phyloP scores from a whole-genome alignment of 768 basidiomycete genomes.

The Leccinum aurantiacum region DNA sequence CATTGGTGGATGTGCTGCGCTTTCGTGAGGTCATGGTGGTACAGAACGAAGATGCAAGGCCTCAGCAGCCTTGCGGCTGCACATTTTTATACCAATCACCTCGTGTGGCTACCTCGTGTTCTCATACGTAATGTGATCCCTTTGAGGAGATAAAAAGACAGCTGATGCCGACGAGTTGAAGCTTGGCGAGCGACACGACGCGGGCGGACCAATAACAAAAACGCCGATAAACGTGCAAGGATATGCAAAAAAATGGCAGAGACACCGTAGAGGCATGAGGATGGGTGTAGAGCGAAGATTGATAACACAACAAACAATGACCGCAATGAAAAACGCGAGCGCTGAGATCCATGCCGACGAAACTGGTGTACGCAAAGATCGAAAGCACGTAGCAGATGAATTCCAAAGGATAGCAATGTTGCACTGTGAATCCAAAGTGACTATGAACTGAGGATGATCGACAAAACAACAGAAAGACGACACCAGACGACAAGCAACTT shows the following conservation, averaged over 20 bases:
- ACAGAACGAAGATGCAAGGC: too few relatives aligned
- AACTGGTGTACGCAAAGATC: slow-evolving; percentile 23
- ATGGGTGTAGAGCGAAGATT: slow-evolving; percentile 20
- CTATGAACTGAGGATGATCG: slow-evolving; percentile 2
- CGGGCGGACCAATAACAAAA: too few relatives aligned
- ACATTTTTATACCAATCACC: too few relatives aligned
- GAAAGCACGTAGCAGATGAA: slow-evolving; percentile 25
- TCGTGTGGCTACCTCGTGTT: too few relatives aligned
- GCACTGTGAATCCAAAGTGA: slow-evolving; percentile 7
- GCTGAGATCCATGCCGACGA: slow-evolving; percentile 19
- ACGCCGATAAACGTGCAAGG: too few relatives aligned
- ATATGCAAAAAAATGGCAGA: slow-evolving; percentile 26
- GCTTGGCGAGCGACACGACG: too few relatives aligned
- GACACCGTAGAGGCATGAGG: slow-evolving; percentile 7
- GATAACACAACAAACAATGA: slow-evolving; percentile 20
- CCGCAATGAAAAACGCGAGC: slow-evolving; percentile 12
- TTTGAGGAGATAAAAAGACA: too few relatives aligned
- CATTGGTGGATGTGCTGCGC: too few relatives aligned
- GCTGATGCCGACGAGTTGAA: too few relatives aligned
- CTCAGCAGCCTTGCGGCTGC: too few relatives aligned
- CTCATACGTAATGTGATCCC: too few relatives aligned
- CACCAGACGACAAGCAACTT: slow-evolving; percentile 6
- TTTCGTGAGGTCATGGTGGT: too few relatives aligned
- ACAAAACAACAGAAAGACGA: slow-evolving; percentile 24
- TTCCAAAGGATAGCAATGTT: slow-evolving; percentile 22